Evolutionary conservation across 2,329 filamentous ascomycete genomes (phyloP), one percentile per base, ranked within the genome.

Genomic region (Fusarium sp.): DNA sequence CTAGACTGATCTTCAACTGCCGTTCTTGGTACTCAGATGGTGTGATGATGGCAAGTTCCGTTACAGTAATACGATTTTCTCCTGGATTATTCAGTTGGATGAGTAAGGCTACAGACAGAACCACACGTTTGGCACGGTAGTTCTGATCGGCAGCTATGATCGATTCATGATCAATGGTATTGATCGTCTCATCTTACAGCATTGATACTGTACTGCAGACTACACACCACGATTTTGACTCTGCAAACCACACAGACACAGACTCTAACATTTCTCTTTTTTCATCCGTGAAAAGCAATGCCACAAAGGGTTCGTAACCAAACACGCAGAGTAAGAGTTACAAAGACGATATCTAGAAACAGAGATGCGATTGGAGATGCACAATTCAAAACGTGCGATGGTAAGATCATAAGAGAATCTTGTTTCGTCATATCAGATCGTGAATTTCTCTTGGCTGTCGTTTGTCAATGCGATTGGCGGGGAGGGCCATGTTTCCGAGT

Each of bases 11-110:
- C 7, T 25, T 50, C 30, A 26, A 50, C 48, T 50, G 30, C 48
- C 48, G 59, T 62, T 56, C 62, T 67, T 34, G 60, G 49, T 37
- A 62, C 57, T 45, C 18, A 37, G 30, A 63, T 69, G 62, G 48
- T 65, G 59, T 28, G 18, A 42, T 69, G 62, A 65, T 60, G 45
- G 37, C 37, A 25, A 46, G 37, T 58, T 60, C 37, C 41, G 49
- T 52, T 31, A 9, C 54, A 54, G 48, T n/a, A 37, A 52, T 14
- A 63, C 13, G 16, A 16, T n/a, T 28, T 28, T 37, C 26, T 64
- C 58, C 53, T 67, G 50, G 31, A 26, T 51, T 19, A 41, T 67
- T 44, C 44, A 46, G 67, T 55, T 42, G 28, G 51, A 19, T 23
- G 58, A 37, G 50, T 50, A 37, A 37, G 34, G 10, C 34, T 18